phyloP scores from a whole-genome alignment of 176 grass and related monocot genomes.

The Aegilops bicornis region DNA sequence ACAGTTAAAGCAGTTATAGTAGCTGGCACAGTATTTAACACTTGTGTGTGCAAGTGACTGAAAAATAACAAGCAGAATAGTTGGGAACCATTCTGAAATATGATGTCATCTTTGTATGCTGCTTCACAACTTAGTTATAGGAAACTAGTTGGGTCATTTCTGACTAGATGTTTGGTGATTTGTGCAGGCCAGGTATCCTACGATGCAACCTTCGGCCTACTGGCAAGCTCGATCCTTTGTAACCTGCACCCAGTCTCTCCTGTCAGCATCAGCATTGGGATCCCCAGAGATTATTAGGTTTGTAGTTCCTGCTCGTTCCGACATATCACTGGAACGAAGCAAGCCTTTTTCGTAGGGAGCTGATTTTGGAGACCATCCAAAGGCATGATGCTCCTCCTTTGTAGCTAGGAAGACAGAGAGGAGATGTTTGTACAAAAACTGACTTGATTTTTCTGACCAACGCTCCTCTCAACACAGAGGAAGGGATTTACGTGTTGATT shows the following conservation, averaged over 20 bases:
- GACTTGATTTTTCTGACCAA: conserved; percentile 35
- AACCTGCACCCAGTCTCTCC: background rate
- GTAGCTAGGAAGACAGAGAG: conserved; percentile 15
- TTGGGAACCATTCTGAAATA: no score
- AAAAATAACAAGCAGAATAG: background rate
- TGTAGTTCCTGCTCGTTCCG: background rate
- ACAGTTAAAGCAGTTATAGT: background rate
- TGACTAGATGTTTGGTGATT: conserved; percentile 13
- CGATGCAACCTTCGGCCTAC: background rate
- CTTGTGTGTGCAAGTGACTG: background rate
- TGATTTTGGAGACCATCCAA: conserved; percentile 40
- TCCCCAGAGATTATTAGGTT: background rate
- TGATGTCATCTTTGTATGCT: background rate
- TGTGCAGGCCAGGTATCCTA: conserved; percentile 28
- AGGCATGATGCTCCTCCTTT: conserved; percentile 41
- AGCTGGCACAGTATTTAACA: background rate
- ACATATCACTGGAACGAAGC: conserved; percentile 5
- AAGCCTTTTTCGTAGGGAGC: conserved; percentile 14
- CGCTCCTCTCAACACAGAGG: background rate
- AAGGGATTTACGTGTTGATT: conserved; percentile 4
- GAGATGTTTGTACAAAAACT: conserved; percentile 39
- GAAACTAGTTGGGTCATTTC: background rate
- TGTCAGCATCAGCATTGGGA: background rate
- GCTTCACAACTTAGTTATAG: background rate
- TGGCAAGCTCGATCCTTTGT: background rate